Conservation (phyloP, 352 stramenopile species). For the Pythium dissotocum region DNA sequence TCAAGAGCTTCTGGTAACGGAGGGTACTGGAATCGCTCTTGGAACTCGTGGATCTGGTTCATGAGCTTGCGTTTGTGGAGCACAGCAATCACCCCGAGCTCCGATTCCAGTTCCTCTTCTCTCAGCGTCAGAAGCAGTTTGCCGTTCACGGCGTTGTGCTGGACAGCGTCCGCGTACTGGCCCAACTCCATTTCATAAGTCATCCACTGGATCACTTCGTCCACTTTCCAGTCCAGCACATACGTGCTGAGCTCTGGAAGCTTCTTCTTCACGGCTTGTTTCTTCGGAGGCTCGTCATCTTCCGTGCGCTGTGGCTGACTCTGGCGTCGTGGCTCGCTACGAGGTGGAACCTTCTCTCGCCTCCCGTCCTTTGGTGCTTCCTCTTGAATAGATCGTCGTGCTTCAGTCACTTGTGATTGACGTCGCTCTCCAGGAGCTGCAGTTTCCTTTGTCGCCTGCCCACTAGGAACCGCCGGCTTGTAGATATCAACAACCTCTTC, state of each 20-base stretch:
- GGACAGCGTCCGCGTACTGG: conserved; percentile 39
- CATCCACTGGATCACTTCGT: conserved; percentile 51
- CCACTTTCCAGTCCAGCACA: conserved; percentile 51
- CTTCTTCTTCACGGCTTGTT: conserved; percentile 13
- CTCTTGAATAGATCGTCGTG: neutral
- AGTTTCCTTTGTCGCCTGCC: conserved; percentile 7
- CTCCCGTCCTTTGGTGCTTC: neutral
- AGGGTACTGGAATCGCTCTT: conserved; percentile 36
- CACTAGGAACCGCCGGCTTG: neutral
- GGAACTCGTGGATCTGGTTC: conserved; percentile 41
- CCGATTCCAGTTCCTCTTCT: conserved; percentile 37
- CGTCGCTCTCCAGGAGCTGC: neutral
- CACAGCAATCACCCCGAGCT: conserved; percentile 35
- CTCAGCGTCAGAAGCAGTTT: conserved; percentile 46
- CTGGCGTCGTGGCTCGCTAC: neutral
- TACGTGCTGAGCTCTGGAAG: conserved; percentile 25
- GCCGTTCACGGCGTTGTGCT: conserved; percentile 44
- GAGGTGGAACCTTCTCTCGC: neutral
- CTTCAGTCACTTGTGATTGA: neutral
- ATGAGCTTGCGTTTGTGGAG: conserved; percentile 53
- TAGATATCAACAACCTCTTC: conserved; percentile 21
- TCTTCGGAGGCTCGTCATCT: neutral
- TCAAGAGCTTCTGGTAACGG: neutral
- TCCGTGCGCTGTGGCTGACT: neutral
- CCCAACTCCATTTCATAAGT: conserved; percentile 45